Evolutionary conservation across 208 protist genomes (phyloP).

Genomic region (Crithidia acanthocephali): DNA sequence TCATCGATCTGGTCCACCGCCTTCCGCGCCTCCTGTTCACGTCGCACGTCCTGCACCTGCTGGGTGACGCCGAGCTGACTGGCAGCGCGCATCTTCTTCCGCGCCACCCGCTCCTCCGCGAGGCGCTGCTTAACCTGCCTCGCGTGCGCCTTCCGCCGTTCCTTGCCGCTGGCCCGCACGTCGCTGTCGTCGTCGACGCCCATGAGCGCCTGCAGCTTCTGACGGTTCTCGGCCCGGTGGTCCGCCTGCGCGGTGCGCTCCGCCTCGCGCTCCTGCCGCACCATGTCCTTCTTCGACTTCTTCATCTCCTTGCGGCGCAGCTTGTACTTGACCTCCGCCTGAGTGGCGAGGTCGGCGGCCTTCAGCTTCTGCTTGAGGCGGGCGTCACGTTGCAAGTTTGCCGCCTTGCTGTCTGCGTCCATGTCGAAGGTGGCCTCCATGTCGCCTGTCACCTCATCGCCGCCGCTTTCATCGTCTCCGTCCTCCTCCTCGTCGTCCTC

Average conservation of each 20-base stretch:
- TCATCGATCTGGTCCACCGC: constrained; percentile 68
- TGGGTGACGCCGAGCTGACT: constrained; percentile 62
- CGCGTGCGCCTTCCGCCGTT: constrained; percentile 78
- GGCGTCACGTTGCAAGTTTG: constrained; percentile 69
- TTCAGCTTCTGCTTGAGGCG: constrained; percentile 69
- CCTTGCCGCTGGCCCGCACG: constrained; percentile 59
- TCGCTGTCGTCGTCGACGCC: constrained; percentile 59
- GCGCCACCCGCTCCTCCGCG: constrained; percentile 66
- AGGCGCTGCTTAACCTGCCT: constrained; percentile 67
- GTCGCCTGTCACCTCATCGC: constrained; percentile 52
- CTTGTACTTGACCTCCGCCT: constrained; percentile 89
- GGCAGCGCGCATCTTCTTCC: constrained; percentile 76
- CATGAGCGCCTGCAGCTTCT: constrained; percentile 63
- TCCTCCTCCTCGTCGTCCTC: constrained; percentile 36
- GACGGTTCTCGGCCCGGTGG: constrained; percentile 48
- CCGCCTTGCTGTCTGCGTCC: constrained; percentile 78
- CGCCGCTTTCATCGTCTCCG: constrained; percentile 15
- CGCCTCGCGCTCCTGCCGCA: constrained; percentile 63
- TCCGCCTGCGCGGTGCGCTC: constrained; percentile 46
- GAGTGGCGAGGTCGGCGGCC: constrained; percentile 53
- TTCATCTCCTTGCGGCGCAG: constrained; percentile 86
- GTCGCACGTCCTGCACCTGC: constrained; percentile 40
- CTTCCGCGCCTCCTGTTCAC: constrained; percentile 38
- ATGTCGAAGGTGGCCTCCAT: constrained; percentile 86
- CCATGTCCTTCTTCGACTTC: constrained; percentile 85